Conservation (phyloP, 495 filamentous ascomycete species). For the Ramalina intermedia region DNA sequence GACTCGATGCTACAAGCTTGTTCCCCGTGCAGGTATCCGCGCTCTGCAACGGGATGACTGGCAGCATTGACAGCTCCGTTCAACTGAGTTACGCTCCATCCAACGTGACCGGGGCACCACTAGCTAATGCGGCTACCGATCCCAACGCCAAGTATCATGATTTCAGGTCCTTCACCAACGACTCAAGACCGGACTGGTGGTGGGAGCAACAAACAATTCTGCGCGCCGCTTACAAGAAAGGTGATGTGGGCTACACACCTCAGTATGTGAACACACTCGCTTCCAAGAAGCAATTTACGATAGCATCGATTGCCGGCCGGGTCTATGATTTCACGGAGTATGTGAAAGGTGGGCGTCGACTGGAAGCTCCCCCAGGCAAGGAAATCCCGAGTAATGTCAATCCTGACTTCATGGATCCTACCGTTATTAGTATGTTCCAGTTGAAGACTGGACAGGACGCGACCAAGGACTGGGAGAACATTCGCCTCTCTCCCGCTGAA, state of each 20-base stretch:
- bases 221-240: constrained; percentile 67
- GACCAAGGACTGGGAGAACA: constrained; percentile 63
- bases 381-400: constrained; percentile 35
- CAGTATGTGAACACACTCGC: constrained; percentile 62
- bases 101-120: constrained; percentile 56
- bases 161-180: constrained; percentile 72
- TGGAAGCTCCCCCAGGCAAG: constrained; percentile 38
- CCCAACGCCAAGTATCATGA: constrained; percentile 74
- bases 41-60: constrained; percentile 64
- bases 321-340: constrained; percentile 93
- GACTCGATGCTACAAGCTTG: constrained; percentile 67
- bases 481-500: constrained; percentile 38
- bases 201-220: constrained; percentile 68
- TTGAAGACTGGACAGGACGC: constrained; percentile 63
- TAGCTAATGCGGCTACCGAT: constrained; percentile 51
- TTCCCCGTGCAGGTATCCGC: constrained; percentile 94
- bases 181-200: constrained; percentile 82
- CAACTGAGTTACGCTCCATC: constrained; percentile 65
- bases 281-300: constrained; percentile 41
- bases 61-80: constrained; percentile 52
- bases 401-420: constrained; percentile 67
- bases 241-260: constrained; percentile 71
- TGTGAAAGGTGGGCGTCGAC: constrained; percentile 55
- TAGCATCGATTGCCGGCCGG: constrained; percentile 65
- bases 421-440: constrained; percentile 65